These are phyloP conservation scores for Pholiota microspora DNA, from an alignment of 768 basidiomycete genomes.

Conservation along the genomic window DNA sequence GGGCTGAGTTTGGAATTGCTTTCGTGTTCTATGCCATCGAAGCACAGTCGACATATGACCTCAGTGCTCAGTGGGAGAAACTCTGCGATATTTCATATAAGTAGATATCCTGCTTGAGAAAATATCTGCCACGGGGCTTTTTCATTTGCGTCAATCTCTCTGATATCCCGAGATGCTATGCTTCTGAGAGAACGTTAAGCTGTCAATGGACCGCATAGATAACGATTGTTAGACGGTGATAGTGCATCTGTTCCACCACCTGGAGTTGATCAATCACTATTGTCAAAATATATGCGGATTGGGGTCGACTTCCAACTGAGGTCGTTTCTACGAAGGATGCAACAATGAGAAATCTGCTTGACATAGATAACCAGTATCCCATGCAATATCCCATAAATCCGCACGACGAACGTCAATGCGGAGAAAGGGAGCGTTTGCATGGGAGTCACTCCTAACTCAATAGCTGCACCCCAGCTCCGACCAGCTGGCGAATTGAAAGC, in stretches of 20 bases:
- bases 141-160: slow-evolving; percentile 18
- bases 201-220: slow-evolving; percentile 2
- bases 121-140: slow-evolving; percentile 7
- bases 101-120: slow-evolving; percentile 5
- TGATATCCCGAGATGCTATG: slow-evolving; percentile 9
- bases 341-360: not conserved
- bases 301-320: not conserved
- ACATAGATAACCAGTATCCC: not conserved
- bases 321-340: not conserved
- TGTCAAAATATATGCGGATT: not conserved
- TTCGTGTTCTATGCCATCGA: not conserved
- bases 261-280: not conserved
- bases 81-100: not conserved
- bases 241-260: slow-evolving; percentile 8
- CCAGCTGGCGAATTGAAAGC: not conserved
- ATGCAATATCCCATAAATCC: not conserved
- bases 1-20: not conserved
- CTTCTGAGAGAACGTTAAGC: slow-evolving; percentile 1
- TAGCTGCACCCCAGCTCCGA: not conserved
- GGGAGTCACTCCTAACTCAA: not conserved
- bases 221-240: slow-evolving; percentile 14
- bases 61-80: not conserved
- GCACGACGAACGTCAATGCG: not conserved
- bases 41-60: not conserved
- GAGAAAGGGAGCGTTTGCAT: not conserved